Percentiles rank a stretch among this genome's conserved stretches.
Conservation (phyloP, 2,329 filamentous ascomycete species). For the Cercospora canescens region DNA sequence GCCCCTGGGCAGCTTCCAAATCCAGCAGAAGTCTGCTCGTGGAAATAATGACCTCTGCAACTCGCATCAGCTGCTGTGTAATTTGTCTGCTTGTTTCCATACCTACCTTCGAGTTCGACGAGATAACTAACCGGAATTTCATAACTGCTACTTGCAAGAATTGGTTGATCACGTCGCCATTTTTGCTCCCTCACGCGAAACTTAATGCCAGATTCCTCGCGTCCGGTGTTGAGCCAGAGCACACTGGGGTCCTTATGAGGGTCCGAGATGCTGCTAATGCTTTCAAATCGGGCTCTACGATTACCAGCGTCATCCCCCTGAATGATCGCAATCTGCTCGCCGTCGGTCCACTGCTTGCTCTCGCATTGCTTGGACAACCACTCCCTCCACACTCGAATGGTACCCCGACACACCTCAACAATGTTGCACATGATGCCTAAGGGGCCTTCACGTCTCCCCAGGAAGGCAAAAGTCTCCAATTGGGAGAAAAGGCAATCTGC, state of each 20-base stretch:
- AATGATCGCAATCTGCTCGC: slow-evolving; percentile 30
- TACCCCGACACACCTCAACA: slow-evolving; percentile 65
- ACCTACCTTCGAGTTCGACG: slow-evolving; percentile 68
- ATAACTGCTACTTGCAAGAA: slow-evolving; percentile 60
- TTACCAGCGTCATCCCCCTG: slow-evolving; percentile 18
- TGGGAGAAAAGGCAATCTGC: slow-evolving; percentile 72
- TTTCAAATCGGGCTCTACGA: slow-evolving; percentile 19
- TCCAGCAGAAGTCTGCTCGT: slow-evolving; percentile 64
- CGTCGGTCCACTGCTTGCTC: slow-evolving; percentile 32
- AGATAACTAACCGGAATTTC: slow-evolving; percentile 69
- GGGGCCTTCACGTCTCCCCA: slow-evolving; percentile 65
- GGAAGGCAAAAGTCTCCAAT: slow-evolving; percentile 65
- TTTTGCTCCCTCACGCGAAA: slow-evolving; percentile 62
- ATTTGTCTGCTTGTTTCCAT: not conserved
- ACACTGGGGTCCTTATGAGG: slow-evolving; percentile 47
- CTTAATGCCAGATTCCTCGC: slow-evolving; percentile 64
- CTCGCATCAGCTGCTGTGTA: slow-evolving; percentile 13
- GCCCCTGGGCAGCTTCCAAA: slow-evolving; percentile 63
- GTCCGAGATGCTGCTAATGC: slow-evolving; percentile 28
- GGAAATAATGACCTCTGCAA: slow-evolving; percentile 65
- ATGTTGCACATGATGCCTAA: slow-evolving; percentile 64
- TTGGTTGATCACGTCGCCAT: slow-evolving; percentile 47
- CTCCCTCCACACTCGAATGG: slow-evolving; percentile 69
- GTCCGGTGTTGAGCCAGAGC: slow-evolving; percentile 67
- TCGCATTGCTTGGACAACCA: slow-evolving; percentile 61